Evolutionary conservation across 768 basidiomycete genomes (phyloP), one percentile per base, ranked within the genome.

Genomic region (Mycena olivaceomarginata): DNA sequence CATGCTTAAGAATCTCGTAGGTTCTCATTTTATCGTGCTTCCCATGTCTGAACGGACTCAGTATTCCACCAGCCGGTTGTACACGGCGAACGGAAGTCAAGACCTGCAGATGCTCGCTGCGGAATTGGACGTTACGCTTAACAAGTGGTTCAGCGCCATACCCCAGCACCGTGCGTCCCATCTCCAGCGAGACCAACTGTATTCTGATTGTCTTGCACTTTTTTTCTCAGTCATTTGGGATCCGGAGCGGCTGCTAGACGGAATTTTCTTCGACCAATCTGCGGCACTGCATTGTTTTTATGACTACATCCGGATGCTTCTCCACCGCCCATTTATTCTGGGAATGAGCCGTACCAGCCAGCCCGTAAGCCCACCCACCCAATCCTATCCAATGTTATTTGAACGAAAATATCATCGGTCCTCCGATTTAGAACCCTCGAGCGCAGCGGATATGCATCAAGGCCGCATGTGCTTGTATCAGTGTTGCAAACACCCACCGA

Each of bases 261-360:
- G n/a, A 6, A 8, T 45, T 2, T 69, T 64, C 31, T 69, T 75
- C 46, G 73, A 68, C 39, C 73, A 74, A 43, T 68, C 73, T 9
- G 73, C 73, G 0, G 59, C 59, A 0, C 73, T 74, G 2, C 37
- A 68, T 39, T 74, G 73, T 18, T 25, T 41, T 25, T 68, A 68
- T 22, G 41, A 63, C 18, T 37, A 63, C 22, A 37, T 46, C 2
- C 73, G 66, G 15, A 67, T 74, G 10, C 39, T 63, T 13, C 62
- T 74, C 2, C 66, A 74, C 16, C 73, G 73, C 12, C 73, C 66
- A 4, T 74, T 74, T 37, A 68, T 74, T 45, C 73, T 56, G 9
- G 57, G 43, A 22, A 41, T 46, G 18, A 11, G 16, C 11, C 45
- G 22, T 5, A 40, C 5, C n/a, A n/a, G 6, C 4, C 53, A 48